These are phyloP conservation scores for Aspergillus puulaauensis DNA, from an alignment of 2,329 filamentous ascomycete species.

Conservation along the genomic window DNA sequence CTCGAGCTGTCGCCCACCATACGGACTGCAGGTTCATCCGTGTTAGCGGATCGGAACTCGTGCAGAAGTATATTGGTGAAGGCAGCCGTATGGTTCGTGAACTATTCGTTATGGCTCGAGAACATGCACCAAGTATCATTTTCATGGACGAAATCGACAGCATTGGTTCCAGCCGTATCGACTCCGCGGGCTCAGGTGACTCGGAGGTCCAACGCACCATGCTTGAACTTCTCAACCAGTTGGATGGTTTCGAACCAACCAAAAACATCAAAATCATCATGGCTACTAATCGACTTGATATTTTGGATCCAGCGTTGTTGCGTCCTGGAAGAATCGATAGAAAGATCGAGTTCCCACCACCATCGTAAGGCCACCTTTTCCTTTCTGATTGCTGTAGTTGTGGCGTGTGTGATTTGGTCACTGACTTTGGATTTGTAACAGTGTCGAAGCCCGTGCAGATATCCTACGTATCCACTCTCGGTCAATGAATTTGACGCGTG, in stretches of 20 bases:
- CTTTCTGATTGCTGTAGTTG: neutral
- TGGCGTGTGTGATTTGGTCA: neutral
- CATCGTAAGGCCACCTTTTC: slow-evolving; percentile 55
- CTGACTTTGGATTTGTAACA: slow-evolving; percentile 26
- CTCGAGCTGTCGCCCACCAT: slow-evolving; percentile 94
- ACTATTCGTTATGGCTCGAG: slow-evolving; percentile 97
- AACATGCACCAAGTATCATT: slow-evolving; percentile 97
- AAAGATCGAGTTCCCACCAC: slow-evolving; percentile 98
- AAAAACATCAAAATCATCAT: slow-evolving; percentile 99
- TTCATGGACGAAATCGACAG: slow-evolving; percentile 99
- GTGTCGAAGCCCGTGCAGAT: slow-evolving; percentile 90
- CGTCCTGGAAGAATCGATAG: slow-evolving; percentile 97
- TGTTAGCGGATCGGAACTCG: slow-evolving; percentile 91
- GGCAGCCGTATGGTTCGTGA: slow-evolving; percentile 98
- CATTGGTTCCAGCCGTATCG: slow-evolving; percentile 94
- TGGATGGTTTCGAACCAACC: slow-evolving; percentile 97
- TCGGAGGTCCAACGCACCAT: slow-evolving; percentile 98
- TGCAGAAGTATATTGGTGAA: slow-evolving; percentile 99
- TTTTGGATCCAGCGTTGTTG: slow-evolving; percentile 89
- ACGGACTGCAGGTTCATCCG: slow-evolving; percentile 99
- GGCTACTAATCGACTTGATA: slow-evolving; percentile 97
- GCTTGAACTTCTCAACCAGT: slow-evolving; percentile 96
- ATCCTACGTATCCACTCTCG: slow-evolving; percentile 96
- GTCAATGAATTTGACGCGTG: slow-evolving; percentile 97
- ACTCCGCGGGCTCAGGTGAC: slow-evolving; percentile 91